A percentile compares a stretch with the other conserved stretches of the same genome.
Evolutionary conservation across 345 rosid species (phyloP).

Genomic region (Euphorbia peplus): DNA sequence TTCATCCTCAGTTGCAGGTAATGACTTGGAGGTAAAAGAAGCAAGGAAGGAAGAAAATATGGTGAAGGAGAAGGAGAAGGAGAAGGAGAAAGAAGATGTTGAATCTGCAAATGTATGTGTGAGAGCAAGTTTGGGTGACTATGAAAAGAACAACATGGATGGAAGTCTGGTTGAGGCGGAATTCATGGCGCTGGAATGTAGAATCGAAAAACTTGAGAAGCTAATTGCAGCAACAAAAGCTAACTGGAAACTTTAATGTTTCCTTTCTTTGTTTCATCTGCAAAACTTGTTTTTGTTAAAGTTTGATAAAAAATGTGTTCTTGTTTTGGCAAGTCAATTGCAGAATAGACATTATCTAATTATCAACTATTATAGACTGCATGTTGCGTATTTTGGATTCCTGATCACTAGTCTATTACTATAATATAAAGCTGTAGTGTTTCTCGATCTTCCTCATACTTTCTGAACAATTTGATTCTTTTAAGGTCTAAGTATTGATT

Average conservation of each 20-base stretch:
- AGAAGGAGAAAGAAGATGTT: background rate
- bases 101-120: constrained; percentile 1
- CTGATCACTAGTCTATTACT: no score
- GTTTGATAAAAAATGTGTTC: background rate
- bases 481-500: no score
- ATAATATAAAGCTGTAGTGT: no score
- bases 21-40: background rate
- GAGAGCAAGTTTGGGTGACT: background rate
- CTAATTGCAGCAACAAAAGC: constrained; percentile 11
- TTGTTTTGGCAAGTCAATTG: no score
- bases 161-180: background rate
- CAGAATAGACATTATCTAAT: no score
- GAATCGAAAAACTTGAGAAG: constrained; percentile 23
- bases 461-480: no score
- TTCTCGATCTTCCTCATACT: no score
- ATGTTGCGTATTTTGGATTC: no score
- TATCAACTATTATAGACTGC: no score
- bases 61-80: background rate
- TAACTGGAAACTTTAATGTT: no score
- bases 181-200: constrained; percentile 14
- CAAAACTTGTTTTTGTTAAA: background rate
- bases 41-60: background rate
- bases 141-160: constrained; percentile 3
- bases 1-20: constrained; percentile 1
- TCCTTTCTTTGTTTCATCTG: background rate